Evolutionary conservation across 2,329 filamentous ascomycete species (phyloP), one percentile per base, ranked within the genome.

Genomic region (Cercospora zeina): DNA sequence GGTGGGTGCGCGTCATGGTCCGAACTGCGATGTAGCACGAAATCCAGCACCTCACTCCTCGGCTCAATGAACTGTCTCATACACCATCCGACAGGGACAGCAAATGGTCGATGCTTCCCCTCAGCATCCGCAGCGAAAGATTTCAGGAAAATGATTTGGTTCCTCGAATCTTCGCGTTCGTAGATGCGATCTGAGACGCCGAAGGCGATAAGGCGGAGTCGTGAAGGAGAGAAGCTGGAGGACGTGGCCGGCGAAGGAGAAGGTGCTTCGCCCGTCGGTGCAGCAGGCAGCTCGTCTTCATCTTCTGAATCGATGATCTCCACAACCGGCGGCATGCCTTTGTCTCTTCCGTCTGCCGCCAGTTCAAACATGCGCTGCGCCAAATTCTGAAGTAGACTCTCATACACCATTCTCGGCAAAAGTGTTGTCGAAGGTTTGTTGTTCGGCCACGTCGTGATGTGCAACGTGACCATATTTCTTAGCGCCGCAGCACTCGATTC

Each of bases 361-460:
- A 69, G 47, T 19, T 70, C 69, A 54, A 74, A 72, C 0, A 67
- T 49, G 10, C 69, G 58, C 31, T 70, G 66, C 2, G 70, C 69
- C n/a, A 71, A 49, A 14, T 63, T 64, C 49, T 70, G 71, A 21
- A 82, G 74, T 6, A 81, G 71, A 49, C 76, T 74, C 65, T 81
- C 78, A 67, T 81, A 82, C 13, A 80, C 72, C 59, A 76, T 73
- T 37, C 77, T 74, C 0, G 78, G 77, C 4, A 81, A 70, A 31
- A 76, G 72, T 49, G 76, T 67, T 27, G 70, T 70, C 2, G 73
- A 76, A 1, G 77, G 77, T 39, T 71, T 74, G 64, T 78, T 80
- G 21, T 68, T 79, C 4, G 80, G 80, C 77, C 80, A 82, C 4
- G 77, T 80, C 0, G 78, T 79, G 64, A 82, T 78, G 62, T 82